Percentiles rank a stretch among this genome's conserved stretches.
These are phyloP conservation scores for Solanum piurae DNA, from an alignment of 257 asterid genomes.

Conservation along the genomic window DNA sequence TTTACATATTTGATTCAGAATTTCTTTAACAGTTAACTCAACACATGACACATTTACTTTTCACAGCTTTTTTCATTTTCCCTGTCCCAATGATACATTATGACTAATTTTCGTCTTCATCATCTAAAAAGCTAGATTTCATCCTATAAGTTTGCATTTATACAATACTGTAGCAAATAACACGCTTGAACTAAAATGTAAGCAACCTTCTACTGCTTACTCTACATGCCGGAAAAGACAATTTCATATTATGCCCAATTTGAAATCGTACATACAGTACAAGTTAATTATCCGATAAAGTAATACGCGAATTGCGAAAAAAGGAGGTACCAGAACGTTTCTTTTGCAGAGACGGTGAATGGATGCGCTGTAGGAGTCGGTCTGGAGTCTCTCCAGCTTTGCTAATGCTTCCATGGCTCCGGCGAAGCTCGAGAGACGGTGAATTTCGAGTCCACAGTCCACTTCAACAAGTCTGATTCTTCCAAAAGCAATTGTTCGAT, in stretches of 20 bases:
- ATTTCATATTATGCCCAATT: background rate
- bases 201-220: background rate
- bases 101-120: background rate
- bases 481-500: background rate
- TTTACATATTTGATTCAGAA: background rate
- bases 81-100: background rate
- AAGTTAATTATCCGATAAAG: background rate
- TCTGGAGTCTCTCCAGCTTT: slow-evolving; percentile 46
- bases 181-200: background rate
- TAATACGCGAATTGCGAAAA: background rate
- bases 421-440: background rate
- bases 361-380: slow-evolving; percentile 61
- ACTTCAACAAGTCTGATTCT: background rate
- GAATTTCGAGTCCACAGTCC: background rate
- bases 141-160: background rate
- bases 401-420: slow-evolving; percentile 19
- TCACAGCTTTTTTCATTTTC: background rate
- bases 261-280: background rate
- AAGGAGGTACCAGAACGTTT: slow-evolving; percentile 60
- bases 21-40: background rate
- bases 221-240: background rate
- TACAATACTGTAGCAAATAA: background rate
- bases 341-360: slow-evolving; percentile 80
- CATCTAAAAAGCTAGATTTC: background rate
- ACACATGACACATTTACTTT: background rate